phyloP scores from a whole-genome alignment of 345 rosid species.

The Pistacia atlantica region DNA sequence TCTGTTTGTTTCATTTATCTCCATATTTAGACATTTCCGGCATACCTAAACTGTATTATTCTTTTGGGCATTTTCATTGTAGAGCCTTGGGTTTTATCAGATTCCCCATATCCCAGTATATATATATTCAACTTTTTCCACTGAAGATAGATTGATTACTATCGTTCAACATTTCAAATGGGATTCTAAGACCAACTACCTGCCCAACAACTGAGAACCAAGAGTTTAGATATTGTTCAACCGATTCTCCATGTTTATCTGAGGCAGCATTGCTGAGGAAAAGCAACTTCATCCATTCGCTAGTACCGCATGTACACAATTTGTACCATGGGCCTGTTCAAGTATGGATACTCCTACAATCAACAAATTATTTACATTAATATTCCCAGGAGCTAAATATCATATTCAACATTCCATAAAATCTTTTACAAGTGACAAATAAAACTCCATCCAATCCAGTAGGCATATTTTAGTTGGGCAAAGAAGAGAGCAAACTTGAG shows the following conservation, averaged over 20 bases:
- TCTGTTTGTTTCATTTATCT: no score
- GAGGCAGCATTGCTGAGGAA: conserved; percentile 36
- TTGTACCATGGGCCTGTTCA: conserved; percentile 86
- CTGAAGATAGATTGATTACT: no score
- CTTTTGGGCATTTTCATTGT: no score
- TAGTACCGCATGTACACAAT: conserved; percentile 89
- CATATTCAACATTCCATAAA: not conserved
- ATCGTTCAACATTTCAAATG: conserved; percentile 44
- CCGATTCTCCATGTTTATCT: conserved; percentile 22
- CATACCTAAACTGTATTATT: no score
- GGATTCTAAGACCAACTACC: conserved; percentile 64
- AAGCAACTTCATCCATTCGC: conserved; percentile 83
- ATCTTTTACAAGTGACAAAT: no score
- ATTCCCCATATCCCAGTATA: no score
- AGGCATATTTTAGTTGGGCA: no score
- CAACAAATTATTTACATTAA: not conserved
- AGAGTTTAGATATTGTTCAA: conserved; percentile 60
- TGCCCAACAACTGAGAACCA: conserved; percentile 93
- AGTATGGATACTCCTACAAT: conserved; percentile 83
- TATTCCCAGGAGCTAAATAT: not conserved
- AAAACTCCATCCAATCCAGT: no score
- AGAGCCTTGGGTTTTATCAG: no score
- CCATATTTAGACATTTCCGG: no score
- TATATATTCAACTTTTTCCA: no score
- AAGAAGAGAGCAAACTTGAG: no score